Evolutionary conservation across 2,329 filamentous ascomycete species (phyloP).

Genomic region (Orbilia brochopaga): DNA sequence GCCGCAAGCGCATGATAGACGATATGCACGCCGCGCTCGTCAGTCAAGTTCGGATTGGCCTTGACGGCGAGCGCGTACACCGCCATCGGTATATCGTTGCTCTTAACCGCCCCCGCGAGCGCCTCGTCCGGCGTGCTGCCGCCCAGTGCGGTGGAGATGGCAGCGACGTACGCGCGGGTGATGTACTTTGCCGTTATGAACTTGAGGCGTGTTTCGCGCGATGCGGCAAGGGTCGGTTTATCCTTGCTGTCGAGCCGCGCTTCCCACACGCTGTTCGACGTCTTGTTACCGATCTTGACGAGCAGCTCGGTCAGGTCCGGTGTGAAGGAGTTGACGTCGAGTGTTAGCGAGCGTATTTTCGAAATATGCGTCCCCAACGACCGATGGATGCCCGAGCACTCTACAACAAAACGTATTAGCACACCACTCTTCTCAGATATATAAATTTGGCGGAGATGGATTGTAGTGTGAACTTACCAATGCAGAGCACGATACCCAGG

Average conservation of each 20-base stretch:
- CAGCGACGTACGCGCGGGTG: conserved; percentile 79
- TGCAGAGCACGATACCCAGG: conserved; percentile 87
- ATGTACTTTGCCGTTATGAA: conserved; percentile 97
- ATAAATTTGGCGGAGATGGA: not conserved
- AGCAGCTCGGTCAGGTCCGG: conserved; percentile 95
- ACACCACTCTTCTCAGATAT: not conserved
- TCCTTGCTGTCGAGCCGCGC: conserved; percentile 74
- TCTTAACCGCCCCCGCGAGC: conserved; percentile 89
- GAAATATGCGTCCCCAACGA: conserved; percentile 97
- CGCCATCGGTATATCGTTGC: conserved; percentile 91
- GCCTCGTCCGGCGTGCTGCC: conserved; percentile 77
- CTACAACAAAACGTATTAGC: conserved; percentile 64
- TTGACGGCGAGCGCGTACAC: conserved; percentile 85
- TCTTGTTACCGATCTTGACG: conserved; percentile 86
- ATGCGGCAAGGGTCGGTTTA: conserved; percentile 79
- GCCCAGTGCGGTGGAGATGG: conserved; percentile 75
- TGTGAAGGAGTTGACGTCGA: conserved; percentile 95
- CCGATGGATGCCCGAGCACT: conserved; percentile 96
- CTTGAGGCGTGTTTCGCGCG: conserved; percentile 84
- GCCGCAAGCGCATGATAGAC: conserved; percentile 90
- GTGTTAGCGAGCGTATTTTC: conserved; percentile 90
- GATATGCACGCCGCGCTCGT: conserved; percentile 84
- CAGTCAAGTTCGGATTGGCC: conserved; percentile 83
- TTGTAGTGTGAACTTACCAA: conserved; percentile 51
- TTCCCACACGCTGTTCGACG: conserved; percentile 98